Percentiles rank a stretch among this genome's conserved stretches.
Evolutionary conservation across 352 stramenopile genomes (phyloP).

Genomic region (Globisporangium ultimum): DNA sequence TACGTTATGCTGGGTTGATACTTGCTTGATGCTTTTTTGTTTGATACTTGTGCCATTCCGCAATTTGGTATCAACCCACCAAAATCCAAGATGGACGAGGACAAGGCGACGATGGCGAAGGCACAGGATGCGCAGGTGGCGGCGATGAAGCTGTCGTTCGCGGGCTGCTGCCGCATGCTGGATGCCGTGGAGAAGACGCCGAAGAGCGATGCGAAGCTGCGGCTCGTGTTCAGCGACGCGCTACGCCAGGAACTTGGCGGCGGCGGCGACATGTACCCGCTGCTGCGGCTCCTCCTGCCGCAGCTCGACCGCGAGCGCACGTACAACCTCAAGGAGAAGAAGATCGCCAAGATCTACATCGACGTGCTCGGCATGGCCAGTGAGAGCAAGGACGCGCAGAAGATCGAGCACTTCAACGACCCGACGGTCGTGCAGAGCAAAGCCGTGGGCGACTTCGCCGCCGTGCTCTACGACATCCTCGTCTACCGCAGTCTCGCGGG

Average conservation of each 20-base stretch:
- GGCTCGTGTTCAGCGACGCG: constrained; percentile 68
- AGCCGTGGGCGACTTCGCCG: constrained; percentile 77
- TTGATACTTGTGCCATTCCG: not conserved
- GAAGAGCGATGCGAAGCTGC: constrained; percentile 73
- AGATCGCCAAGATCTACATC: constrained; percentile 77
- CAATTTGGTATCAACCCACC: not conserved
- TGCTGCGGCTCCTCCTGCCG: constrained; percentile 71
- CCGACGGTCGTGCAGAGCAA: constrained; percentile 78
- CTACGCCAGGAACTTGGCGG: constrained; percentile 50
- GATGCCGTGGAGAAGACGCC: constrained; percentile 65
- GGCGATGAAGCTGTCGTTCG: constrained; percentile 54
- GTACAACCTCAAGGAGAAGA: constrained; percentile 88
- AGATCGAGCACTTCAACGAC: constrained; percentile 81
- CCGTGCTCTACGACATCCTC: constrained; percentile 71
- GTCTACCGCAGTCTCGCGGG: constrained; percentile 52
- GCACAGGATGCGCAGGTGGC: too few species aligned
- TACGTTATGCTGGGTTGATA: not conserved
- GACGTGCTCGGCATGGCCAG: constrained; percentile 65
- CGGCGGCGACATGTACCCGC: constrained; percentile 60
- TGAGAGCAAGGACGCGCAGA: constrained; percentile 67
- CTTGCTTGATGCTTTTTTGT: not conserved
- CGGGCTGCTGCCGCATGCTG: constrained; percentile 66
- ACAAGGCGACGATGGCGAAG: not conserved
- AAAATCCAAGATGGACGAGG: not conserved
- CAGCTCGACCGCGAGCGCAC: constrained; percentile 82